A percentile compares a stretch with the other conserved stretches of the same genome.
Evolutionary conservation across 2,329 filamentous ascomycete genomes (phyloP).

Genomic region (Penicillium sp.): DNA sequence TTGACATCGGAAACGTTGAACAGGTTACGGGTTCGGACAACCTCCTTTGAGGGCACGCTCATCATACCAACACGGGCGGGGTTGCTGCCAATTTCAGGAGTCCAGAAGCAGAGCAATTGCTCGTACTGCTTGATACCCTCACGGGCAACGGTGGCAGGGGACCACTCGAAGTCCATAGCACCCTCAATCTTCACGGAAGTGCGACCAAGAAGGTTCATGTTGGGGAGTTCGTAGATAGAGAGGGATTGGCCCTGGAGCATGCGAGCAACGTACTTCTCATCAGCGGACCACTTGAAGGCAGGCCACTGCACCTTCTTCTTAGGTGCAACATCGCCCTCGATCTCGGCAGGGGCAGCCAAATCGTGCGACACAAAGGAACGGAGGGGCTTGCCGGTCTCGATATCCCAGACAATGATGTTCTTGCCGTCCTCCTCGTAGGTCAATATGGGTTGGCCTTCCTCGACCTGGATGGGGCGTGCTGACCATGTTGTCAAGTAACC

Average conservation of each 20-base stretch:
- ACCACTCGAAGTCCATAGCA: slow-evolving; percentile 97
- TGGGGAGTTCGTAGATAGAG: slow-evolving; percentile 83
- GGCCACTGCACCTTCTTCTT: slow-evolving; percentile 98
- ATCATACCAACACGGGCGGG: slow-evolving; percentile 96
- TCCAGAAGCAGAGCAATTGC: slow-evolving; percentile 98
- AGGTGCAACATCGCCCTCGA: slow-evolving; percentile 60
- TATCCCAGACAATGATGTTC: slow-evolving; percentile 99
- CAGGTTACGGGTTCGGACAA: slow-evolving; percentile 90
- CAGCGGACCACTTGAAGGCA: slow-evolving; percentile 98
- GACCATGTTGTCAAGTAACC: slow-evolving; percentile 97
- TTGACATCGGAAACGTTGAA: slow-evolving; percentile 98
- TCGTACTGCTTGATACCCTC: slow-evolving; percentile 89
- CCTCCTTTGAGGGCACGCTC: slow-evolving; percentile 91
- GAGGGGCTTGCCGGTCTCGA: slow-evolving; percentile 82
- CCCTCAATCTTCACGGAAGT: slow-evolving; percentile 94
- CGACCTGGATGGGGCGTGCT: slow-evolving; percentile 84
- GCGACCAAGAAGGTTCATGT: slow-evolving; percentile 88
- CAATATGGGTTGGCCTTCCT: slow-evolving; percentile 81
- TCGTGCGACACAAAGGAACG: slow-evolving; percentile 93
- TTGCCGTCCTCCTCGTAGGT: slow-evolving; percentile 94
- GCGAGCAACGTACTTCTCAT: slow-evolving; percentile 94
- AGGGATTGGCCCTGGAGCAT: slow-evolving; percentile 86
- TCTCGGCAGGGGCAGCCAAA: slow-evolving; percentile 54
- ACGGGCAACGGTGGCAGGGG: slow-evolving; percentile 74
- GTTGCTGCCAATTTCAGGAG: slow-evolving; percentile 95